Base-by-base conservation (phyloP, 2,329 filamentous ascomycete genomes). In the Colletotrichum tamarilloi region DNA sequence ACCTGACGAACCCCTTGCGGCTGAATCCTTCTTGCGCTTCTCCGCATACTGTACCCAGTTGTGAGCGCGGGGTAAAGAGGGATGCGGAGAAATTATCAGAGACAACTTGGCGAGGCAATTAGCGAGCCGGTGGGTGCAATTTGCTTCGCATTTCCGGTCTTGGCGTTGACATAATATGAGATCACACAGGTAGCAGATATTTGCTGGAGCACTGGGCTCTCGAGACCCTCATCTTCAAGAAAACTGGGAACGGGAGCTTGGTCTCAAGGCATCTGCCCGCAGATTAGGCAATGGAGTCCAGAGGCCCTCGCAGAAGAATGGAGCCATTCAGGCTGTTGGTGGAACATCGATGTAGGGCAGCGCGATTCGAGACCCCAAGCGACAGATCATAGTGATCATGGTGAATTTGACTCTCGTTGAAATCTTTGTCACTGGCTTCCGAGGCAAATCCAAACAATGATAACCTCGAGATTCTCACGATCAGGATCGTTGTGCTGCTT, bases 11-110 rank as follows among this genome's bases (percentile, higher is more conserved):
- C 9, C 22, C 32, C 26, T 49, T 69, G 46, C 70, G 55, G 35
- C 66, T 65, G 60, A 70, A 65, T 65, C 30, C 59, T 55, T 28
- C 14, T 12, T 38, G 30, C 30, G 42, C 59, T 26, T n/a, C 56
- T 59, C 70, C 60, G 26, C 66, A 65, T 59, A 1, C 12, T n/a
- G 32, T 12, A 24, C 55, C 38, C 24, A 35, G 32, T 22, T 65
- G 42, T 38, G 42, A 32, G 59, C 30, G 67, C 30, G 55, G 53
- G 26, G 24, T 53, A 30, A 4, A 55, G 5, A 60, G 32, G 5
- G 60, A 60, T 73, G 67, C 70, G 55, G 66, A 62, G 30, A 60
- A 52, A 56, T 12, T 5, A 2, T 26, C 0, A 62, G 55, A 60
- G 66, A 60, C 64, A 55, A 57, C 38, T 42, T 42, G 5, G 38